Evolutionary conservation across 345 rosid species (phyloP), one percentile per base, ranked within the genome.

Genomic region (Gossypium anomalum): DNA sequence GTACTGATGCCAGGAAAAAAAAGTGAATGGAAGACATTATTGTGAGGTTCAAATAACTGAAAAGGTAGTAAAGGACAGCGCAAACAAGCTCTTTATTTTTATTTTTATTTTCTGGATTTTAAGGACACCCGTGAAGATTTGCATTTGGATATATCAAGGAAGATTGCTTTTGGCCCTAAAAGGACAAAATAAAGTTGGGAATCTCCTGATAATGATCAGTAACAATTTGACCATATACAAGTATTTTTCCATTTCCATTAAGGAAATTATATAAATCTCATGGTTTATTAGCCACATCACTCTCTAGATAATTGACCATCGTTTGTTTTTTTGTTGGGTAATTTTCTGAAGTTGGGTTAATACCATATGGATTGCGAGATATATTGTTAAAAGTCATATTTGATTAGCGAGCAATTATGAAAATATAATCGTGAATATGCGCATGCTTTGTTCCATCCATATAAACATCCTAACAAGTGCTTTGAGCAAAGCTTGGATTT

Each of bases 121-220:
- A 78, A 77, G 75, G 62, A 58, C 52, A 25, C 52, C 75, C 65
- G 78, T 53, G 80, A 76, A 80, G 80, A 82, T 82, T 82, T 75
- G 61, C n/a, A 69, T 43, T 71, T 27, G 52, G 59, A 58, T 64
- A 72, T 47, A 44, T 53, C 25, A 72, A 48, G 68, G 77, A 56
- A 78, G 72, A 74, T 76, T 81, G 77, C 70, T 80, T 80, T 76
- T 66, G 71, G 25, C 65, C 44, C 68, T 2, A 64, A 62, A 75
- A 53, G 73, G 53, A 65, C 19, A 59, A 62, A 78, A 74, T 61
- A 81, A 83, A 83, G 79, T 75, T 71, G 76, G 67, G 72, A 53
- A 75, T 77, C 79, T 61, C 71, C 70, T 61, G 79, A 22, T 64
- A 43, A 19, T 60, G 17, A 73, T 69, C 75, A n/a, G 51, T 68